phyloP scores from a whole-genome alignment of 2,329 filamentous ascomycete genomes.

The Nemania sp. region DNA sequence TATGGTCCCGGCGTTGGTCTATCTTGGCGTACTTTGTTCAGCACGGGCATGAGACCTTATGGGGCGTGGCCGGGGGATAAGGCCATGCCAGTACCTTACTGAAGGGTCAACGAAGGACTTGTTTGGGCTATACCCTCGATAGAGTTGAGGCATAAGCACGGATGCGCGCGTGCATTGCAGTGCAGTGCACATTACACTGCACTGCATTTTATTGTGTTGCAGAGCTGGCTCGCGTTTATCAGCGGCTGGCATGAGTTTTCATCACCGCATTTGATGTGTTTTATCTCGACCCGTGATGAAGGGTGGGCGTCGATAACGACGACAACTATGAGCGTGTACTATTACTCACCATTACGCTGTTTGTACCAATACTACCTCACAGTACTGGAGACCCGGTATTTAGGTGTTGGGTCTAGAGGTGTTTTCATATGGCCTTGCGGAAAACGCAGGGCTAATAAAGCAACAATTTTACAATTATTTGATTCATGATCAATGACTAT shows the following conservation, averaged over 20 bases:
- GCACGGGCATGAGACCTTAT: constrained; percentile 18
- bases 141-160: constrained; percentile 3
- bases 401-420: neutral
- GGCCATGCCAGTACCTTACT: neutral
- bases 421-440: neutral
- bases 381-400: neutral
- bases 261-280: neutral
- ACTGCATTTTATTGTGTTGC: constrained; percentile 8
- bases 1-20: constrained; percentile 31
- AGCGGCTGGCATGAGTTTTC: neutral
- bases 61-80: constrained; percentile 10
- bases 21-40: constrained; percentile 9
- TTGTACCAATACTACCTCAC: constrained; percentile 8
- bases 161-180: constrained; percentile 5
- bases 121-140: constrained; percentile 14
- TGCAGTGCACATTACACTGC: too few relatives aligned
- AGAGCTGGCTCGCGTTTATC: neutral
- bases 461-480: too few relatives aligned
- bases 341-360: neutral
- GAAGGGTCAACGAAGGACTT: neutral
- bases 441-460: too few relatives aligned
- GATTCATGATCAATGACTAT: too few relatives aligned
- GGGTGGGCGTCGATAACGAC: neutral
- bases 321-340: neutral
- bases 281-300: neutral